These are phyloP conservation scores for Bretschneidera sinensis DNA, from an alignment of 345 rosid genomes.

Conservation along the genomic window DNA sequence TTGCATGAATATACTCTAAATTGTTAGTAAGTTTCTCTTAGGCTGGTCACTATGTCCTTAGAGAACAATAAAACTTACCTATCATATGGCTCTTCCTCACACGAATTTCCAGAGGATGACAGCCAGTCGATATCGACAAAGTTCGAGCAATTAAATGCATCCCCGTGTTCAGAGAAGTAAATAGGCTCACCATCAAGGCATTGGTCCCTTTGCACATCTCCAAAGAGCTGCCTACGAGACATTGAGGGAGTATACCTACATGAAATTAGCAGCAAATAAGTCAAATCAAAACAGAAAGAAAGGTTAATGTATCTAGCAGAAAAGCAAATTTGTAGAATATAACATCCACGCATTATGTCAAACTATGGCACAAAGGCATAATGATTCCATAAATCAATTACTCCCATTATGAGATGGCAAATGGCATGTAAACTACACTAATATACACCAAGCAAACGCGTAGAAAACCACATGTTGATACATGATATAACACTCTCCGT, in stretches of 20 bases:
- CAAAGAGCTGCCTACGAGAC: slow-evolving; percentile 73
- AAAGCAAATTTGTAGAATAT: not conserved
- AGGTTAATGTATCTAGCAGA: not conserved
- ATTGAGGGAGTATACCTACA: slow-evolving; percentile 70
- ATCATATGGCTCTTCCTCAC: slow-evolving; percentile 76
- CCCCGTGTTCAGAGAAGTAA: slow-evolving; percentile 64
- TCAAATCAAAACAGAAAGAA: slow-evolving; percentile 1
- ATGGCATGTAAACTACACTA: no score
- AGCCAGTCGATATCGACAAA: slow-evolving; percentile 93
- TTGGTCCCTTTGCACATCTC: slow-evolving; percentile 51
- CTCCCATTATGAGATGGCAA: no score
- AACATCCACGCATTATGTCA: no score
- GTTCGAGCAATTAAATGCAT: slow-evolving; percentile 66
- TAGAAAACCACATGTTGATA: no score
- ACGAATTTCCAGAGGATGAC: slow-evolving; percentile 87
- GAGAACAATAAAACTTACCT: slow-evolving; percentile 49
- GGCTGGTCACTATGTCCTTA: not conserved
- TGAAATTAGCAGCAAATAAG: slow-evolving; percentile 1
- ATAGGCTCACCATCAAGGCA: slow-evolving; percentile 45
- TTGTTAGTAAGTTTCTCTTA: no score
- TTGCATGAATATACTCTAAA: no score
- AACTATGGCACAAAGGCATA: no score
- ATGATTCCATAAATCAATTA: no score
- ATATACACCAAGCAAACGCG: no score
- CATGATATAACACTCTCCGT: no score